Percentiles rank a stretch among this genome's conserved stretches.
Conservation (phyloP, 2,329 filamentous ascomycete genomes). For the Alternaria sp. region DNA sequence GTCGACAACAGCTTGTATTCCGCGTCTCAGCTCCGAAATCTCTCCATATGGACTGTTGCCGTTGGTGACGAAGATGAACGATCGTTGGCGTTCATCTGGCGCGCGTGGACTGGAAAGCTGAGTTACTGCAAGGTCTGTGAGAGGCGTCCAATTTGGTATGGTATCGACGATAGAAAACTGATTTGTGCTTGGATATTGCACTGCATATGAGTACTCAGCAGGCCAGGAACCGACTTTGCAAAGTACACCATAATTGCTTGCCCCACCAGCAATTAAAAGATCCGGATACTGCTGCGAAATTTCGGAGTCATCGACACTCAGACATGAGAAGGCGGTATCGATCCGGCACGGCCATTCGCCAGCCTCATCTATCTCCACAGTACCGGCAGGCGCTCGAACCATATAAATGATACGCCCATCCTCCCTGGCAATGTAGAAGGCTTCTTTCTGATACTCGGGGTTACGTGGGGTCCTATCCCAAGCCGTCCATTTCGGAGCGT, state of each 20-base stretch:
- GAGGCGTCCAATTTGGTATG: conserved; percentile 69
- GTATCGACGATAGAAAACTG: conserved; percentile 61
- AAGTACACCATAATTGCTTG: conserved; percentile 78
- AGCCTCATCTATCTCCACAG: conserved; percentile 55
- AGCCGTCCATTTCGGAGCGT: conserved; percentile 74
- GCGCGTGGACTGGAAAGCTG: conserved; percentile 32
- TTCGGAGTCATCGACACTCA: conserved; percentile 61
- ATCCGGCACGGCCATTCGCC: conserved; percentile 74
- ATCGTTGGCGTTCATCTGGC: conserved; percentile 33
- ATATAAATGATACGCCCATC: conserved; percentile 81
- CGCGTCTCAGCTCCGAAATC: conserved; percentile 55
- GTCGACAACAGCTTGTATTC: conserved; percentile 52
- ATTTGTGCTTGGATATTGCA: conserved; percentile 60
- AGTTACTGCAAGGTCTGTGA: conserved; percentile 58
- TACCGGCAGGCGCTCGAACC: conserved; percentile 63
- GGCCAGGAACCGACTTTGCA: conserved; percentile 68
- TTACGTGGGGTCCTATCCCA: conserved; percentile 81
- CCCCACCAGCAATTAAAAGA: conserved; percentile 80
- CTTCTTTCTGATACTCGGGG: conserved; percentile 69
- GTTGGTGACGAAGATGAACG: conserved; percentile 52
- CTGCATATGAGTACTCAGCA: conserved; percentile 58
- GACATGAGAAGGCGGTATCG: conserved; percentile 79
- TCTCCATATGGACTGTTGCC: conserved; percentile 56
- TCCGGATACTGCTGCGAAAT: conserved; percentile 68
- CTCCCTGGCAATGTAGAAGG: conserved; percentile 86